Evolutionary conservation across 768 basidiomycete species (phyloP), one percentile per base, ranked within the genome.

Genomic region (Polyporus arcularius): DNA sequence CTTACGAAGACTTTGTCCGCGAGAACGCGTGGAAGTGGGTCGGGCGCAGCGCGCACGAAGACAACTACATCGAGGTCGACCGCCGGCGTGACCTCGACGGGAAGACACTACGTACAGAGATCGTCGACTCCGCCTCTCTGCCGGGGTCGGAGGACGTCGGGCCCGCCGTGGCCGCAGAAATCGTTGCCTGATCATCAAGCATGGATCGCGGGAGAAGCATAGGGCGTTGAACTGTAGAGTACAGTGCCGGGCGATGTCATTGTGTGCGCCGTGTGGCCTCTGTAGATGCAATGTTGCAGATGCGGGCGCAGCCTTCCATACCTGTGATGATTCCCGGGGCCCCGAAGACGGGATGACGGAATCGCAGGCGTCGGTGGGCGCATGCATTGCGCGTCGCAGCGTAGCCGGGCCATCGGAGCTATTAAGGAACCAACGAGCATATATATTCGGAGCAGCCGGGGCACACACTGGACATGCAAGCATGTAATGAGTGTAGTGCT

Each of bases 21-120:
- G 82, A 89, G 32, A 90, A 85, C 64, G 87, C 90, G 2, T 85
- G 84, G 80, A 88, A 88, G 58, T 96, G 94, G 94, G 80, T 89
- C 41, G 85, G 83, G 0, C 62, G 67, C 6, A 73, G 75, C 18
- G 59, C 68, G 21, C 61, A 67, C 38, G 77, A 78, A 4, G 60
- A 67, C 18, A 78, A 83, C 57, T 84, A 80, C 58, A 72, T 65
- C n/a, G 82, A 85, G 58, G 81, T 87, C 4, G 88, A 87, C 67
- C 73, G 76, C 58, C 73, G 78, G 57, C 73, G 75, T 35, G 76
- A 72, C n/a, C 75, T 76, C 78, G 70, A 67, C 3, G 79, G 78
- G 3, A 59, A 50, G 15, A 77, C 76, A 30, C 64, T 70, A 9
- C 39, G 60, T 21, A 61, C 46, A 46, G 64, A 62, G 58, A 67